These are phyloP conservation scores for Spongospora subterranea DNA, from an alignment of 208 protist species.

Conservation along the genomic window DNA sequence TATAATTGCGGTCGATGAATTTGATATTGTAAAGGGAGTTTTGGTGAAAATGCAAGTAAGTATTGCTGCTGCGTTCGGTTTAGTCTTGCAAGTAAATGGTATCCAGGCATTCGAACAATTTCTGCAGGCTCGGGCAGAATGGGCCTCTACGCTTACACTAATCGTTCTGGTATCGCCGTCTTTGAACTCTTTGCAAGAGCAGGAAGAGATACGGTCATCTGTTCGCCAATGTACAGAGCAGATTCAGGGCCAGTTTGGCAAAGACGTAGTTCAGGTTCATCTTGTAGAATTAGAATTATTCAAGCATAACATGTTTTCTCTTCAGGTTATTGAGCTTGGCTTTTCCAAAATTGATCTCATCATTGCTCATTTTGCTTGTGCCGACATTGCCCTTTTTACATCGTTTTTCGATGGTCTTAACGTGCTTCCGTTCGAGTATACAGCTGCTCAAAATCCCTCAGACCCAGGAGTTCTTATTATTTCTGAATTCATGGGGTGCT, in stretches of 20 bases:
- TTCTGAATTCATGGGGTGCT: constrained; percentile 68
- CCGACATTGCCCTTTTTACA: constrained; percentile 55
- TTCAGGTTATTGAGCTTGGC: not conserved
- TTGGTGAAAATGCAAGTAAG: constrained; percentile 56
- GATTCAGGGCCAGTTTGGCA: constrained; percentile 6
- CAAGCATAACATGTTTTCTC: not conserved
- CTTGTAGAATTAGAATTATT: not conserved
- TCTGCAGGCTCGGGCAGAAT: constrained; percentile 34
- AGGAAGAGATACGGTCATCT: constrained; percentile 20
- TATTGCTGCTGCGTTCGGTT: not conserved
- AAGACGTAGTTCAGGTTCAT: constrained; percentile 4
- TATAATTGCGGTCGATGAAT: constrained; percentile 60
- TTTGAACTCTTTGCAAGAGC: not conserved
- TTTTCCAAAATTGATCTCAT: not conserved
- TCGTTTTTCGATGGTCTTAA: constrained; percentile 60
- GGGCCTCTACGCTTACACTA: not conserved
- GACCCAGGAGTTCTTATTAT: constrained; percentile 64
- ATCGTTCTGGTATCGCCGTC: constrained; percentile 38
- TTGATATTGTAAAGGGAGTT: constrained; percentile 59
- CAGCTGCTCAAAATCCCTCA: constrained; percentile 53
- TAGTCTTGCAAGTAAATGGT: not conserved
- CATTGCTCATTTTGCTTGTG: constrained; percentile 33
- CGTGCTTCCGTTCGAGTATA: constrained; percentile 63
- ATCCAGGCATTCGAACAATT: constrained; percentile 56
- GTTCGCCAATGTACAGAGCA: not conserved